phyloP scores from a whole-genome alignment of 306 rosid species.

The Lathyrus aphaca region DNA sequence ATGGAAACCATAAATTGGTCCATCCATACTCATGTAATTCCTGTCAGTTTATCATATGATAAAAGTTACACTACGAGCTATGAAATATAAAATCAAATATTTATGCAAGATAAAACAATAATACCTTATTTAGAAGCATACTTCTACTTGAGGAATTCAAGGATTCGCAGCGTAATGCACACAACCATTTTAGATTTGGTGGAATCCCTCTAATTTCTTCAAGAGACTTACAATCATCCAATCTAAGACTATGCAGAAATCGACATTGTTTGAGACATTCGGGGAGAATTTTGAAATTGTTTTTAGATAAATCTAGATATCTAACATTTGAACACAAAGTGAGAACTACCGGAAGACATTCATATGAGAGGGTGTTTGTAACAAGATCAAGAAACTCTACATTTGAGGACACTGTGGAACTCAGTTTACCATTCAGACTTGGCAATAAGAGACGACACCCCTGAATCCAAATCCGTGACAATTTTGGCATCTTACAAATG shows the following conservation, averaged over 20 bases:
- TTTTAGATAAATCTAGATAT: too few relatives aligned
- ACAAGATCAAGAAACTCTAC: rapidly evolving
- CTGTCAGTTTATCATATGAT: neutral
- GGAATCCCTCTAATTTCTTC: conserved; percentile 32
- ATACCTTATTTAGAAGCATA: conserved; percentile 19
- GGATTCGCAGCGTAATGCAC: neutral
- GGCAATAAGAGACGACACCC: too few relatives aligned
- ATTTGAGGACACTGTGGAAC: neutral
- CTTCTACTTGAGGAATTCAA: conserved; percentile 13
- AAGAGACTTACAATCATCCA: neutral
- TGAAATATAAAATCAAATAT: neutral
- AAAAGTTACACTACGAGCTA: too few relatives aligned
- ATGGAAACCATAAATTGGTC: neutral
- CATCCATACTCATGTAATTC: conserved; percentile 2
- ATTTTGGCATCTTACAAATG: neutral
- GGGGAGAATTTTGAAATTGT: neutral
- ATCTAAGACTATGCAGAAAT: neutral
- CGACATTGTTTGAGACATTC: neutral
- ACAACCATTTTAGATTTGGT: neutral
- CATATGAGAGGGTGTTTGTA: too few relatives aligned
- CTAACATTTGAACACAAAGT: too few relatives aligned
- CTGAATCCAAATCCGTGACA: neutral
- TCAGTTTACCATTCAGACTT: neutral
- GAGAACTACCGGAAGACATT: too few relatives aligned
- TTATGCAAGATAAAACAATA: neutral